phyloP scores from a whole-genome alignment of 2,329 filamentous ascomycete genomes.

The Huntiella decipiens region DNA sequence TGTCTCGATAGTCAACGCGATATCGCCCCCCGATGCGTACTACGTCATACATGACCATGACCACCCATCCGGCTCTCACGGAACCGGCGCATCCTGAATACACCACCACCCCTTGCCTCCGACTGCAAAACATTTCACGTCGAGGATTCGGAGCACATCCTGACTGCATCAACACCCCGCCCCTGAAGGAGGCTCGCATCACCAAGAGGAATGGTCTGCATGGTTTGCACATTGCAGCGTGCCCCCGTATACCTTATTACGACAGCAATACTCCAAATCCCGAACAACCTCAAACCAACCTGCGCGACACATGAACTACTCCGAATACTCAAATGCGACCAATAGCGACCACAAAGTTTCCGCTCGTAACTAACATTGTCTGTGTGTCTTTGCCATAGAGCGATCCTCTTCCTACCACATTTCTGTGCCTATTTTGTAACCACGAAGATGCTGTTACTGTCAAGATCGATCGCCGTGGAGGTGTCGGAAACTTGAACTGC shows the following conservation, averaged over 20 bases:
- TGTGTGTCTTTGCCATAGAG: conserved; percentile 23
- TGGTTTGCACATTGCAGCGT: too few relatives aligned
- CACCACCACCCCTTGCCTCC: too few relatives aligned
- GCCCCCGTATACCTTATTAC: too few relatives aligned
- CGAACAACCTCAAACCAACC: too few relatives aligned
- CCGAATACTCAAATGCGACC: too few relatives aligned
- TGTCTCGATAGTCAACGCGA: not conserved
- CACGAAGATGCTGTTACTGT: conserved; percentile 84
- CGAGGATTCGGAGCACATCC: not conserved
- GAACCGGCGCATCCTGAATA: too few relatives aligned
- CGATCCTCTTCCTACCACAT: conserved; percentile 61
- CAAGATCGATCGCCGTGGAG: conserved; percentile 83
- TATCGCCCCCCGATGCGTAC: not conserved
- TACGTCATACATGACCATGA: not conserved
- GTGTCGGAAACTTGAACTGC: conserved; percentile 69
- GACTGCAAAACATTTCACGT: not conserved
- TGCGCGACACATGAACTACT: too few relatives aligned
- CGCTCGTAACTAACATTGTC: not conserved
- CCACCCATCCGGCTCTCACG: too few relatives aligned
- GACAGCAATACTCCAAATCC: too few relatives aligned
- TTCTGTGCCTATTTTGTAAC: conserved; percentile 96
- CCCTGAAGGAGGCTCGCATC: not conserved
- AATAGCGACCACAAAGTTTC: too few relatives aligned
- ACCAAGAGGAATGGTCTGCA: too few relatives aligned
- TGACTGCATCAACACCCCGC: not conserved